A percentile compares a stretch with the other conserved stretches of the same genome.
These are phyloP conservation scores for Boletus huronensis DNA, from an alignment of 768 basidiomycete species.

Conservation along the genomic window DNA sequence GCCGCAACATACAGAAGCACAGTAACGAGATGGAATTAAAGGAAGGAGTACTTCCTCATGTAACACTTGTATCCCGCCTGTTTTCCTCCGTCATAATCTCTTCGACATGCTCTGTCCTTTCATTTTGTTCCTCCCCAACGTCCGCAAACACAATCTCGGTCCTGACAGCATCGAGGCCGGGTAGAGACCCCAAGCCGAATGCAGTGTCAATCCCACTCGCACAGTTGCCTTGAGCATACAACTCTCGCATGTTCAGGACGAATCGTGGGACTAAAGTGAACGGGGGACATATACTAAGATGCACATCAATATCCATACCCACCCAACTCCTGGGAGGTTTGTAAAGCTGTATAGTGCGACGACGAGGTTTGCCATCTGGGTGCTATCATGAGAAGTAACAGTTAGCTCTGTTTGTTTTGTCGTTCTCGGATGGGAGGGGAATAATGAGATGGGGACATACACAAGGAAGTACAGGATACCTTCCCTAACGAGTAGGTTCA, in stretches of 20 bases:
- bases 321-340: not conserved
- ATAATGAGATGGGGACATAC: not conserved
- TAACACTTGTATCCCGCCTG: not conserved
- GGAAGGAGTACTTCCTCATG: not conserved
- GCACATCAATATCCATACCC: not conserved
- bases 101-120: not conserved
- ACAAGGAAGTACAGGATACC: not conserved
- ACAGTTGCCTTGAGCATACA: not conserved
- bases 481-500: not conserved
- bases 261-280: slow-evolving; percentile 1
- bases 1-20: not conserved
- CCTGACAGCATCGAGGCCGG: not conserved
- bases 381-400: not conserved
- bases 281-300: not conserved
- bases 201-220: not conserved
- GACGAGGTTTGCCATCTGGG: not conserved
- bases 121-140: not conserved
- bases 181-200: not conserved
- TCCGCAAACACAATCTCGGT: not conserved
- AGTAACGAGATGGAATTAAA: not conserved
- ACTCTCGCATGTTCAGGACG: slow-evolving; percentile 5
- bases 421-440: not conserved
- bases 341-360: too few species aligned
- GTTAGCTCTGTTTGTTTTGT: not conserved
- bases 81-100: not conserved